Base-by-base conservation (phyloP, 2,329 filamentous ascomycete genomes). In the Rhinocladiella similis region DNA sequence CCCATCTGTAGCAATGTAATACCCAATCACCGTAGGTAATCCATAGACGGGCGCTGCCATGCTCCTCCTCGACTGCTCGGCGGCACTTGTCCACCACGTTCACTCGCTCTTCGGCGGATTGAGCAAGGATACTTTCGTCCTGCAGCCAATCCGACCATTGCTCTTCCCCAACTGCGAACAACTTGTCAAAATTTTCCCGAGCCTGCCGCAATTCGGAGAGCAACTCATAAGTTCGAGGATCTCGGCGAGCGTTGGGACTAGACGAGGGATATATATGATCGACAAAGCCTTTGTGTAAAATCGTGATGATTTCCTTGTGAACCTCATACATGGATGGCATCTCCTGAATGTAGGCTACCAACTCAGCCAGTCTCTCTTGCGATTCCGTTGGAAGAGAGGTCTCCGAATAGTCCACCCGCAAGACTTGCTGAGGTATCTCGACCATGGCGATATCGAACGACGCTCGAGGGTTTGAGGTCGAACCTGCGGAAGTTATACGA, bases 121-220 rank as follows among this genome's bases (percentile, higher is more conserved):
- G 74, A 22, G 83, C 83, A 50, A 86, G 69, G 55, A 82, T 73
- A 50, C 78, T 81, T 66, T 86, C 84, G 61, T 87, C 84, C 60
- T 83, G 77, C 42, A 87, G 79, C 77, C 84, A 85, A 57, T 85
- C 82, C 3, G 78, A 72, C 83, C 83, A 87, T 49, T 86, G 73
- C 41, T 82, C 77, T 67, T 87, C 84, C 1, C 84, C 84, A 57
- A 87, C 78, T 1, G 84, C 80, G 64, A 86, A 87, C 18, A 83
- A 78, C 50, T 80, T 79, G 63, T 83, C 80, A 79, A 87, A 84
- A 52, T 79, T 77, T 63, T 82, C 79, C 56, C 83, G 78, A 3
- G 77, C 76, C 19, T 68, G 73, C 36, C 75, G 70, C 59, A 80
- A 68, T 57, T 79, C 76, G 47, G 70, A 72, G 7, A 79, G 70